Evolutionary conservation across 2,329 filamentous ascomycete species (phyloP), one percentile per base, ranked within the genome.

Genomic region (Cercospora sesami): DNA sequence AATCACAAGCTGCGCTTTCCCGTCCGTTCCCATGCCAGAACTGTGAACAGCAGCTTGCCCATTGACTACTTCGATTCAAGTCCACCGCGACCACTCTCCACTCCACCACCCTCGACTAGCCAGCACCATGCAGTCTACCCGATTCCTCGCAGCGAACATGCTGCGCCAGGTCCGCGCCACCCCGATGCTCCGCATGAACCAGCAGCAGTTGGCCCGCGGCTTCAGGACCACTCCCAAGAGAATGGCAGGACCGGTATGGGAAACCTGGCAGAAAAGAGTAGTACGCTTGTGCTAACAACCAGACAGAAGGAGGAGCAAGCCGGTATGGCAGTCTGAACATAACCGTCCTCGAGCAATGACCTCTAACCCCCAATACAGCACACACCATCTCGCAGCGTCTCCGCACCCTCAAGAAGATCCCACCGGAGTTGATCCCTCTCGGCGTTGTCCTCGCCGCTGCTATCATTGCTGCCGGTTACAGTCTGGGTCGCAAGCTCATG

Each of bases 361-460:
- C 14, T 39, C 58, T 61, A 45, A 63, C 63, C 60, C n/a, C 45
- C 64, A 55, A 67, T 9, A 60, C 75, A 99, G 95, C 93, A 80
- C 95, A 98, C 85, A 97, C 94, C 77, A 89, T 98, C 82, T 97
- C 94, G 74, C 95, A 98, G 86, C 92, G 94, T 80, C 86, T 99
- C 77, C 91, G 94, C 80, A 90, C 89, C 80, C 86, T 97, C 79
- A 94, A 91, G 87, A 89, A 90, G 83, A 91, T 98, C 79, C 95
- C 95, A 75, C 89, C 93, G 75, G 95, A 99, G 87, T 87, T 99
- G 87, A 89, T 94, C 76, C 95, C 95, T 78, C 90, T 99, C 76
- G 94, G 94, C 81, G 83, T 95, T 75, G 95, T 98, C 82, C 90
- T 98, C 78, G 88, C 85, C 75, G 82, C 88, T 77, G 88, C 94